Evolutionary conservation across 768 basidiomycete genomes (phyloP).

Genomic region (Fomitopsis pulvina): DNA sequence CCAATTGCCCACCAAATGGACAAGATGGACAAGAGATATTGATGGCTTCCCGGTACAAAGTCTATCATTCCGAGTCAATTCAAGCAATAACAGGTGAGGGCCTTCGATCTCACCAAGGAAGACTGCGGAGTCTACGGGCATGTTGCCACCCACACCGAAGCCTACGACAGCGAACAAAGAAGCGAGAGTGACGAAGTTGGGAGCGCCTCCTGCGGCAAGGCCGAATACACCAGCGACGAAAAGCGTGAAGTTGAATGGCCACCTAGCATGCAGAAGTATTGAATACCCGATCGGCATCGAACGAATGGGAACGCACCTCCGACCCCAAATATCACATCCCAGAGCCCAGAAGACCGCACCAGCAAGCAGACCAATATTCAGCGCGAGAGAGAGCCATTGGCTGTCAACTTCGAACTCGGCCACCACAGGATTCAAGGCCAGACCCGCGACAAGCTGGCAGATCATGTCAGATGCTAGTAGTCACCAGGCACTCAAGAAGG

Average conservation of each 20-base stretch:
- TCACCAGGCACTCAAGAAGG: not conserved
- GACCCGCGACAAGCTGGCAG: constrained; percentile 31
- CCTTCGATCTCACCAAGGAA: constrained; percentile 33
- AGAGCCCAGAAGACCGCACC: constrained; percentile 45
- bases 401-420: constrained; percentile 42
- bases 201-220: constrained; percentile 40
- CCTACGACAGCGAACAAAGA: constrained; percentile 39
- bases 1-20: constrained; percentile 58
- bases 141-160: constrained; percentile 50
- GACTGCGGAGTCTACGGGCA: constrained; percentile 49
- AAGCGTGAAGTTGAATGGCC: constrained; percentile 50
- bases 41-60: constrained; percentile 45
- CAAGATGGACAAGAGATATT: constrained; percentile 51
- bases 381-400: constrained; percentile 44
- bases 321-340: constrained; percentile 46
- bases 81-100: too few relatives aligned
- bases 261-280: constrained; percentile 21
- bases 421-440: constrained; percentile 41
- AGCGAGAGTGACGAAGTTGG: constrained; percentile 41
- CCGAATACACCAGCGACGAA: constrained; percentile 49
- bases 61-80: constrained; percentile 25
- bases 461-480: not conserved
- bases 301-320: constrained; percentile 25
- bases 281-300: not conserved
- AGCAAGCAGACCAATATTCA: constrained; percentile 46